These are phyloP conservation scores for Colletotrichum cordylinicola DNA, from an alignment of 2,329 filamentous ascomycete species.

Conservation along the genomic window DNA sequence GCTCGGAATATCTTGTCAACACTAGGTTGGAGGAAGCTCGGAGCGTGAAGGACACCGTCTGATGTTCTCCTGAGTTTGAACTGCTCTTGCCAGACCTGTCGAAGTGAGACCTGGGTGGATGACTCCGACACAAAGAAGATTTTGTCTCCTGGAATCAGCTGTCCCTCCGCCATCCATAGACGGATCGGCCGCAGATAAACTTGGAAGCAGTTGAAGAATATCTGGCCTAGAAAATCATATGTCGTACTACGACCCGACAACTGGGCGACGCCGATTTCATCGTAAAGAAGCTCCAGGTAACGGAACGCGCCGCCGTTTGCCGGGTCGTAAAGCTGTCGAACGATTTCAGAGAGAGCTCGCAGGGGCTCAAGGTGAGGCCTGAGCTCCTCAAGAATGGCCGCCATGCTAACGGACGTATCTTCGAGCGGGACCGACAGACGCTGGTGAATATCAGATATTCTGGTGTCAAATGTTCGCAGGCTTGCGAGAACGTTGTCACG, in stretches of 20 bases:
- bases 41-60: constrained; percentile 69
- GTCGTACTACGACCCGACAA: constrained; percentile 66
- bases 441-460: constrained; percentile 65
- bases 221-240: constrained; percentile 67
- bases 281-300: constrained; percentile 81
- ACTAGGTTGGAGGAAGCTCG: constrained; percentile 75
- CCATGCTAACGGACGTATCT: constrained; percentile 69
- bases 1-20: constrained; percentile 80
- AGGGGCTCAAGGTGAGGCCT: constrained; percentile 59
- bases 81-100: constrained; percentile 77
- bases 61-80: constrained; percentile 70
- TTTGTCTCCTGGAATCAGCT: constrained; percentile 67
- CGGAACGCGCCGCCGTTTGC: constrained; percentile 64
- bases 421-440: constrained; percentile 59
- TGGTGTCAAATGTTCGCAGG: constrained; percentile 62
- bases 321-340: constrained; percentile 60
- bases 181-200: constrained; percentile 83
- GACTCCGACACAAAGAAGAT: constrained; percentile 74
- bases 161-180: constrained; percentile 84
- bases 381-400: constrained; percentile 66
- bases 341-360: constrained; percentile 63
- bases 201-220: constrained; percentile 83
- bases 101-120: constrained; percentile 59
- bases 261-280: constrained; percentile 73
- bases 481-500: constrained; percentile 65